Conservation (phyloP, 257 asterid genomes). For the Solanum appendiculatum region DNA sequence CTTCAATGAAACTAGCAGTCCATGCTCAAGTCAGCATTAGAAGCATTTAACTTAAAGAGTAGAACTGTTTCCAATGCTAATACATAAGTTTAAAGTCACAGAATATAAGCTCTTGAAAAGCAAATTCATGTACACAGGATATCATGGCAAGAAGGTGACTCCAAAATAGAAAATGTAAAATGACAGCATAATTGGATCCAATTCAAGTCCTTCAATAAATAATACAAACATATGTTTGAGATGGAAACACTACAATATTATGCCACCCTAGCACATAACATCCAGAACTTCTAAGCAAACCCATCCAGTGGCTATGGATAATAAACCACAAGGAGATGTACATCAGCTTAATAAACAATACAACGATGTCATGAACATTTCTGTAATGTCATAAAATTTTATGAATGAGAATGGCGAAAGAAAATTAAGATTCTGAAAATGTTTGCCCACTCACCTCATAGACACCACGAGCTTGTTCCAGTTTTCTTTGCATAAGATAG, state of each 20-base stretch:
- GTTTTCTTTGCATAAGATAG: constrained; percentile 49
- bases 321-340: not conserved
- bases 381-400: not conserved
- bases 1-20: not conserved
- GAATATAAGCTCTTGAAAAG: not conserved
- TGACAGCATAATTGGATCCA: not conserved
- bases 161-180: not conserved
- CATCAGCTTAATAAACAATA: not conserved
- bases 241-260: not conserved
- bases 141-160: not conserved
- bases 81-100: not conserved
- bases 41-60: not conserved
- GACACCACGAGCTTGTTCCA: constrained; percentile 67
- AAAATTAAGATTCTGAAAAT: not conserved
- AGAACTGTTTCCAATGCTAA: not conserved
- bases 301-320: not conserved
- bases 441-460: constrained; percentile 48
- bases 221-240: not conserved
- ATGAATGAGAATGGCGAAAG: not conserved
- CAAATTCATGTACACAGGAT: not conserved
- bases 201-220: not conserved
- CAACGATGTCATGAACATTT: not conserved
- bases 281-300: not conserved
- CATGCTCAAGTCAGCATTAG: not conserved
- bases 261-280: not conserved